phyloP scores from a whole-genome alignment of 2,329 filamentous ascomycete genomes.

The Pyricularia sp. region DNA sequence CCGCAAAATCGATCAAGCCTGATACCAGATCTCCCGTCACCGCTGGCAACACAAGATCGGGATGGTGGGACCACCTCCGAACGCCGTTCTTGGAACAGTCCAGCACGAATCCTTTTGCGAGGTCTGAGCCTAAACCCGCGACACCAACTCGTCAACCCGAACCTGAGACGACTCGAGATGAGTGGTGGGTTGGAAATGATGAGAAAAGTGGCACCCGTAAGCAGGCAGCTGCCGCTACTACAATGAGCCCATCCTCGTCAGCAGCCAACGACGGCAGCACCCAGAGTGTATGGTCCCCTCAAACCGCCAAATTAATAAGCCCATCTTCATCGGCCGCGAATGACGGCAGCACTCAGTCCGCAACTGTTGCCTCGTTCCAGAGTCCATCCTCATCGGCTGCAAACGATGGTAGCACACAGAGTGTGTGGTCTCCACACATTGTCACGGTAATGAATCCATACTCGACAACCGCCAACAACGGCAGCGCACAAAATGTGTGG shows the following conservation, averaged over 20 bases:
- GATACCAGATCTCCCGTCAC: slow-evolving; percentile 26
- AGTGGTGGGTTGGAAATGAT: slow-evolving; percentile 26
- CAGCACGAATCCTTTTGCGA: slow-evolving; percentile 25
- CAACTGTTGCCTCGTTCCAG: slow-evolving; percentile 2
- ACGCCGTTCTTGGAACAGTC: slow-evolving; percentile 47
- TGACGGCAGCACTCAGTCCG: not conserved
- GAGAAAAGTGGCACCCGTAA: slow-evolving; percentile 14
- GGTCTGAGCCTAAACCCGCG: slow-evolving; percentile 11
- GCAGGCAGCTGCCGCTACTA: not conserved
- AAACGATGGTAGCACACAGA: not conserved
- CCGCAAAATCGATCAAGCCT: slow-evolving; percentile 18
- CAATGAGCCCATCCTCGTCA: not conserved
- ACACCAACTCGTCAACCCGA: slow-evolving; percentile 3
- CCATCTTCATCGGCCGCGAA: not conserved
- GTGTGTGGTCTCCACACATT: not conserved
- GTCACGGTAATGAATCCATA: not conserved
- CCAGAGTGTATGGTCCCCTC: not conserved
- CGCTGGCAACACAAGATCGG: slow-evolving; percentile 50
- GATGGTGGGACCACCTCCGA: slow-evolving; percentile 72
- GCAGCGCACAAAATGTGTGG: not conserved
- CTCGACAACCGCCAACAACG: not conserved
- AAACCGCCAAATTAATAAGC: not conserved
- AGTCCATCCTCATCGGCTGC: not conserved
- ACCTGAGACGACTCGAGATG: slow-evolving; percentile 16
- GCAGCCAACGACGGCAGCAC: not conserved